Percentiles rank a stretch among this genome's conserved stretches.
Conservation (phyloP, 1,284 basidiomycete genomes). For the Trametes sp. region DNA sequence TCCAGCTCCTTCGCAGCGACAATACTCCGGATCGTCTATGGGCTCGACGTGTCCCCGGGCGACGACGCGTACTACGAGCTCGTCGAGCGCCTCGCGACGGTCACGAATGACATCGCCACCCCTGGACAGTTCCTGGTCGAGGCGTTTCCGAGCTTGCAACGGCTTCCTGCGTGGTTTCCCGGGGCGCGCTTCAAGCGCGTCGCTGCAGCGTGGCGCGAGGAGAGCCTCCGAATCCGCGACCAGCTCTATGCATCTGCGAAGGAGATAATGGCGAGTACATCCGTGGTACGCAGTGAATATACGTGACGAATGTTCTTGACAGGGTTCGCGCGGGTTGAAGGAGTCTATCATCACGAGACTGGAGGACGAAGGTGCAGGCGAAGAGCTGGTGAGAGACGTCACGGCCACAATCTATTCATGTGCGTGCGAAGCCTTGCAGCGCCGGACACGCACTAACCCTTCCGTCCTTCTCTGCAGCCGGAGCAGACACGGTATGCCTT, state of each 20-base stretch:
- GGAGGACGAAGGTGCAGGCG: constrained; percentile 8
- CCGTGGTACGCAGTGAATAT: background rate
- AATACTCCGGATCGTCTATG: constrained; percentile 42
- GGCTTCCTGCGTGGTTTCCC: constrained; percentile 26
- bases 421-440: background rate
- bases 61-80: constrained; percentile 30
- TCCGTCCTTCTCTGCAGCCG: constrained; percentile 13
- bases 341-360: constrained; percentile 16
- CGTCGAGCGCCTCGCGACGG: constrained; percentile 14
- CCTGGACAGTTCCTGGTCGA: constrained; percentile 26
- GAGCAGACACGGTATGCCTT: constrained; percentile 24
- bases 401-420: constrained; percentile 26
- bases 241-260: constrained; percentile 19
- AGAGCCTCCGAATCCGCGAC: constrained; percentile 15
- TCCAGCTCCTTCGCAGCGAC: constrained; percentile 40
- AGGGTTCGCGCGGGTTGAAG: constrained; percentile 3
- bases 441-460: background rate
- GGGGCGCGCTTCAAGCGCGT: constrained; percentile 20
- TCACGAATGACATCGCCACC: constrained; percentile 22
- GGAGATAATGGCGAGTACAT: constrained; percentile 10
- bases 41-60: constrained; percentile 37
- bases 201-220: constrained; percentile 14
- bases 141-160: constrained; percentile 22
- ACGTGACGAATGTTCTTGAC: background rate
- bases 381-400: constrained; percentile 17